Evolutionary conservation across 192 early-diverging fungal genomes (phyloP).

Genomic region (Coemansia sp.): DNA sequence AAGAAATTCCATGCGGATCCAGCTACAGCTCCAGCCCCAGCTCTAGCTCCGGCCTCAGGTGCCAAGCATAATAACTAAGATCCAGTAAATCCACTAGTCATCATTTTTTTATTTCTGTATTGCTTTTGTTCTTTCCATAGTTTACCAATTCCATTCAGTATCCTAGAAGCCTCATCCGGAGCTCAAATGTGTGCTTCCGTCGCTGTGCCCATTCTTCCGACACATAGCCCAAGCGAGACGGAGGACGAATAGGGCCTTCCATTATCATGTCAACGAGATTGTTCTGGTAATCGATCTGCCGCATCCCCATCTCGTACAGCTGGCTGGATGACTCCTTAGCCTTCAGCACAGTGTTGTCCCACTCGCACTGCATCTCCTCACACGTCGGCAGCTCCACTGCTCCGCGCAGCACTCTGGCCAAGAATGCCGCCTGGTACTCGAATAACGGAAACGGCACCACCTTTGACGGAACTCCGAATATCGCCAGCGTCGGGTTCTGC

Average conservation of each 20-base stretch:
- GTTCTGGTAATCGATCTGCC: conserved; percentile 27
- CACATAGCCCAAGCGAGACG: conserved; percentile 1
- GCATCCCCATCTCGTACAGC: conserved; percentile 15
- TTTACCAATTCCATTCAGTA: conserved; percentile 7
- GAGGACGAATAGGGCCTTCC: neutral
- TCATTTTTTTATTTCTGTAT: neutral
- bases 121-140: neutral
- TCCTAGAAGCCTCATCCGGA: conserved; percentile 11
- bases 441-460: conserved; percentile 63
- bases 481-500: conserved; percentile 57
- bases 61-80: no score
- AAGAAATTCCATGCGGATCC: neutral
- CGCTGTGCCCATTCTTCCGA: conserved; percentile 13
- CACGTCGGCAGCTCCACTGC: conserved; percentile 20
- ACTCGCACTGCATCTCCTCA: conserved; percentile 31
- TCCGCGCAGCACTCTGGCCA: conserved; percentile 47
- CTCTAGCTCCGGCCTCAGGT: no score
- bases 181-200: conserved; percentile 11
- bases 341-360: conserved; percentile 1
- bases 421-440: conserved; percentile 58
- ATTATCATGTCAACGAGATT: conserved; percentile 12
- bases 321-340: neutral
- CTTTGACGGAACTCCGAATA: conserved; percentile 61
- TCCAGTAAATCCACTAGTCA: neutral
- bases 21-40: neutral